Evolutionary conservation across 1,284 basidiomycete species (phyloP), one percentile per base, ranked within the genome.

Genomic region (Athelia sp.): DNA sequence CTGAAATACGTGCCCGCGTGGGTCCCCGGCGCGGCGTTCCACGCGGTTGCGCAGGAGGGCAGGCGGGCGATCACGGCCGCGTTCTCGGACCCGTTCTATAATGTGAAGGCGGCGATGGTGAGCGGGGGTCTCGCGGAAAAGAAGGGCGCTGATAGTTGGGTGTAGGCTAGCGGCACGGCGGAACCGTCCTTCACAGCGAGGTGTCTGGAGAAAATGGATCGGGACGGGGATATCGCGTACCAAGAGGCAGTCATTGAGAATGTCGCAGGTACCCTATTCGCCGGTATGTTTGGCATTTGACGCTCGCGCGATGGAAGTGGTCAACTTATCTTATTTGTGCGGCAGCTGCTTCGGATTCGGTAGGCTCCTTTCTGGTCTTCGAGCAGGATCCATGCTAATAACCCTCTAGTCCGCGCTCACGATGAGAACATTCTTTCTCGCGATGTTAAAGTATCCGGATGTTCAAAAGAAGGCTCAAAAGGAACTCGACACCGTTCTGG

Each of bases 1-100:
- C 43, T 59, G 34, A 54, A 54, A 48, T 50, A 54, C 36, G 26
- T 68, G 10, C 61, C 66, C 11, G 56, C 56, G 31, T 65, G 66
- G 67, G 55, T 55, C 46, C 63, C 63, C 2, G 67, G 67, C 3
- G 56, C 63, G 3, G 58, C 54, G 0, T 68, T 68, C 50, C 58
- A 65, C 24, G 51, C 47, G 17, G 8, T 43, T n/a, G 57, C 60
- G 21, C 52, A 44, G 24, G 49, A 18, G 15, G 60, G 60, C 17
- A 21, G 52, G n/a, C 48, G 57, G 43, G 19, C 58, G 15, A 57
- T 57, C 8, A 9, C n/a, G 9, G 8, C 9, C 9, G 19, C 19
- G 36, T 6, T 40, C n/a, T 6, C 6, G 6, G 19, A 8, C 36
- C 36, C 15, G n/a, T 40, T 40, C 19, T 4, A 40, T 6, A 9